Evolutionary conservation across 2,329 filamentous ascomycete genomes (phyloP), one percentile per base, ranked within the genome.

Genomic region (Teratosphaeria viscida): DNA sequence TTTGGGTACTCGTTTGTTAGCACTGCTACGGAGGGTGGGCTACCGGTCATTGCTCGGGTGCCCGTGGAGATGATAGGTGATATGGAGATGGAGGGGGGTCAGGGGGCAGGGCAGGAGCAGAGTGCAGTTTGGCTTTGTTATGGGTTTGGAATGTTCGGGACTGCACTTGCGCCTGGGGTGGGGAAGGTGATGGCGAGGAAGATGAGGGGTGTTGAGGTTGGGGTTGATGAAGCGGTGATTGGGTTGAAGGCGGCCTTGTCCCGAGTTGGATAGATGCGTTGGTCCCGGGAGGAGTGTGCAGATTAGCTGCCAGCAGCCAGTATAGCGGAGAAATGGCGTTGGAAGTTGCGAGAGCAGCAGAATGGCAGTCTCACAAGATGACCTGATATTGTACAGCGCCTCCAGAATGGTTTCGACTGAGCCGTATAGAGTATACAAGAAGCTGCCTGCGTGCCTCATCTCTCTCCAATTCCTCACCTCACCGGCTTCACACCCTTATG

Each of bases 401-500:
- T 5, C 29, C 29, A 32, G 29, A 5, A 16, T 39, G 37, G 37
- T 11, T 39, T 39, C 5, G 16, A 12, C 37, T 39, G 37, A 12
- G 37, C 37, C 37, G 4, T 6, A 16, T 4, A 16, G 1, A 39
- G 1, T 39, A 39, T 12, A 12, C 11, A 12, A 39, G 37, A 39
- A 39, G 11, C 37, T 39, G 29, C 29, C 29, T 32, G 4, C 5
- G 29, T 32, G 7, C 29, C 29, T 32, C 29, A 32, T 32, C 2
- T 1, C 29, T 49, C 6, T n/a, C 43, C 8, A 49, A 49, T 5
- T 5, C 43, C 43, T 49, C 43, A 49, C 5, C 16, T 49, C 16
- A n/a, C 43, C 43, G 84, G 92, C 80, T 99, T 99, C 70, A 99
- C 87, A 8, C 92, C 94, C 79, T 92, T 96, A 73, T 99, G 95